These are phyloP conservation scores for Irpex rosettiformis DNA, from an alignment of 1,284 basidiomycete species.

Conservation along the genomic window DNA sequence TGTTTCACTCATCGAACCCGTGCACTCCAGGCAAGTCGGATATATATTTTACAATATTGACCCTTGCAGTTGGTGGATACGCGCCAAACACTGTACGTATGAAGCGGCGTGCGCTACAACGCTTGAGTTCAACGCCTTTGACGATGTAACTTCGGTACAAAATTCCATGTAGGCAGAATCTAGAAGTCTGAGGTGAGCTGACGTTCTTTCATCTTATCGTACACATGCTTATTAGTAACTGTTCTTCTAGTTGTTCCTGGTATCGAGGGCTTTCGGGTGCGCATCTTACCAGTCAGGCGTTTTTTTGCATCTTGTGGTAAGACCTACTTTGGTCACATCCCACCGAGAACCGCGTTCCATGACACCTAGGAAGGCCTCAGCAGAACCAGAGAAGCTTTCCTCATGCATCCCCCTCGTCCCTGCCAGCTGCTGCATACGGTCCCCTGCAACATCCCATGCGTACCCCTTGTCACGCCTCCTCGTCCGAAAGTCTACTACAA, in stretches of 20 bases:
- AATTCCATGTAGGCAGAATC: neutral
- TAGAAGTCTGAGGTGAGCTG: conserved; percentile 7
- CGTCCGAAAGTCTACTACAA: neutral
- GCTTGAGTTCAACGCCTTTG: neutral
- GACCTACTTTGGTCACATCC: neutral
- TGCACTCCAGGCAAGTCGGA: neutral
- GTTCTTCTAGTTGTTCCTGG: neutral
- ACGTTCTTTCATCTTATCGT: conserved; percentile 2
- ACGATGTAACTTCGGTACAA: conserved; percentile 14
- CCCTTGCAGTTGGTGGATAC: neutral
- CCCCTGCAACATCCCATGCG: neutral
- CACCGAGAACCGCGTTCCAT: neutral
- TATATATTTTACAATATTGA: neutral
- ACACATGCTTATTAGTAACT: neutral
- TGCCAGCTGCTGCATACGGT: neutral
- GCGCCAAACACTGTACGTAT: no score
- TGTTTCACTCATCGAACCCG: neutral
- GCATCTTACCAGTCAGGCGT: neutral
- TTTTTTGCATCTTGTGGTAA: neutral
- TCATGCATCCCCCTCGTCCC: neutral
- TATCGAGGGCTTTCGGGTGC: neutral
- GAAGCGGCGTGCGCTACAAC: neutral
- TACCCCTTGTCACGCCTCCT: neutral
- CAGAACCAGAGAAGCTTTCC: neutral
- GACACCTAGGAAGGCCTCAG: neutral